Base-by-base conservation (phyloP, 805 yeast species). In the Starmerella geochares region DNA sequence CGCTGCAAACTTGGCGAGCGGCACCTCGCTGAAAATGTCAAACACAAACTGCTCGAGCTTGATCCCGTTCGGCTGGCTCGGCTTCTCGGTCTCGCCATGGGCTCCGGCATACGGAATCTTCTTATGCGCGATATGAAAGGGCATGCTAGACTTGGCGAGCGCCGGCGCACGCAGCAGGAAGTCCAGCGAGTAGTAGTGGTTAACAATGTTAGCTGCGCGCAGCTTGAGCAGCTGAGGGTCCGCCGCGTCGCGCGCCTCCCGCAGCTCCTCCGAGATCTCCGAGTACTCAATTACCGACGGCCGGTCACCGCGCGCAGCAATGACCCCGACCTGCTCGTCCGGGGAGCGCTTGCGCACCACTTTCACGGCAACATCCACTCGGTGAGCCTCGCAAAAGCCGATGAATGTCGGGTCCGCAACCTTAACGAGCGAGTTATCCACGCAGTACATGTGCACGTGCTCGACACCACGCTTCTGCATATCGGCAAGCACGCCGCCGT, bases 261-360 rank as follows among this genome's bases (percentile, higher is more conserved):
- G 81, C 60, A 88, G 72, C 57, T 83, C 88, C 28, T 70, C 62
- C 8, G 86, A 74, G 54, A 92, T 86, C 68, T 92, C 99, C 35
- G 94, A 82, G 68, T 92, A 92, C 67, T 92, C 99, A 59, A 92
- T 84, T 39, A 92, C 98, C 52, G 90, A 83, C 4, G 98, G 97
- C 44, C 68, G 70, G 29, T 67, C 72, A 36, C 75, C 69, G 36
- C 70, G 63, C 33, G 66, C 53, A 3, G 88, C 96, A 61, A 92
- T 87, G 51, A 92, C 74, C 1, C 99, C 99, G 42, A 92, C 98
- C 28, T 83, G 77, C 67, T 92, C 99, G 28, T 67, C 64, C 0
- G 97, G 84, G 59, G 81, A 83, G 61, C 90, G 80, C 67, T 92
- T 92, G 65, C 97, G 80, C 36, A 92, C 99, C 16, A 83, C 96